Conservation (phyloP, 257 asterid genomes). For the Solanum bulbocastanum region DNA sequence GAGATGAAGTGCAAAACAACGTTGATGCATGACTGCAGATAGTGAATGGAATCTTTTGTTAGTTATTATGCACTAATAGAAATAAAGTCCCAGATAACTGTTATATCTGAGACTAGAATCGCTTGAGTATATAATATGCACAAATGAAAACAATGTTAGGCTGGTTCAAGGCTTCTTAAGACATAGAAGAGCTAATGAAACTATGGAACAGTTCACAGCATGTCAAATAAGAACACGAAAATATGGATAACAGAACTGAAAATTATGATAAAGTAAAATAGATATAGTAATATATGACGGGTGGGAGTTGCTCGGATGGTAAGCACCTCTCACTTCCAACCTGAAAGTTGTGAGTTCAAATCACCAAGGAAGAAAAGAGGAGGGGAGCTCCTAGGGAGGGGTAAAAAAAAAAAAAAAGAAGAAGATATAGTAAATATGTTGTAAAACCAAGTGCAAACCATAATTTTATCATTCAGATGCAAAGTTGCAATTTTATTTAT, state of each 20-base stretch:
- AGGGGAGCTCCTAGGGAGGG: neutral
- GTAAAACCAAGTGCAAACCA: neutral
- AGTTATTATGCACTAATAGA: neutral
- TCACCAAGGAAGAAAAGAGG: neutral
- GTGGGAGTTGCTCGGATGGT: neutral
- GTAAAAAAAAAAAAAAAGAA: too few species aligned
- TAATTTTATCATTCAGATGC: neutral
- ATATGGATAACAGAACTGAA: neutral
- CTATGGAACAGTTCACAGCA: neutral
- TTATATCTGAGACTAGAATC: neutral
- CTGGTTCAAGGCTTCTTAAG: neutral
- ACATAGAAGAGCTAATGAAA: neutral
- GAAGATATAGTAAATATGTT: neutral
- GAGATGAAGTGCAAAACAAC: constrained; percentile 84
- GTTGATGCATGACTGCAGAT: constrained; percentile 69
- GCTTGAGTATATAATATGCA: neutral
- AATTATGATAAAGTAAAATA: neutral
- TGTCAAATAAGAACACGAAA: neutral
- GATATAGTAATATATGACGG: neutral
- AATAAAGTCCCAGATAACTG: neutral
- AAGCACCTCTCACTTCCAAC: neutral
- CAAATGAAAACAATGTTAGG: neutral
- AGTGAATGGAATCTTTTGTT: neutral
- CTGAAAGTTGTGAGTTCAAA: neutral
- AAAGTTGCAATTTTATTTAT: neutral